Base-by-base conservation (phyloP, 2,329 filamentous ascomycete genomes). In the Onygenales sp. region DNA sequence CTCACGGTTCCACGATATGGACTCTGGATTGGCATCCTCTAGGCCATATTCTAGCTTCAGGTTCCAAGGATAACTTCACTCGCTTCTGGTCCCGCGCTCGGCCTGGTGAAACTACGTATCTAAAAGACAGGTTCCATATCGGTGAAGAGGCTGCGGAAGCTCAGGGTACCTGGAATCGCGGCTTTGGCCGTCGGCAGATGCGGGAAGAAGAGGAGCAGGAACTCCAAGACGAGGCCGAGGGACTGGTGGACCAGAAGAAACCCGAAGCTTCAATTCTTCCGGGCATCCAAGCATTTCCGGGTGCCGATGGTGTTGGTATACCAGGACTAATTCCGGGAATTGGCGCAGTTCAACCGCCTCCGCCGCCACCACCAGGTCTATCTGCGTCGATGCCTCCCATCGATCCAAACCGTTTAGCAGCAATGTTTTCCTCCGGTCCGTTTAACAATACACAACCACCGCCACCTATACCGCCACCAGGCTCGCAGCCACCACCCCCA, bases 1-100 rank as follows among this genome's bases (percentile, higher is more conserved):
- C 93, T 0, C 93, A 98, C 68, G 88, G 95, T 61, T 94, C 91
- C 67, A 89, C 90, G 14, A 93, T 98, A 59, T 98, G 93, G 93
- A 95, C 91, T 14, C 80, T 98, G 49, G 91, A 96, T 73, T 98
- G 93, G 91, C 93, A 98, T 67, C 93, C 93, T 0, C 78, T 97
- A 0, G 93, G 93, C 32, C 93, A 98, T 65, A 92, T 98, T 58
- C 80, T 98, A 6, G 91, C 91, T 0, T 95, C 92, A 2, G 93
- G 93, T 10, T 95, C 91, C 9, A 97, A 98, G 68, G 93, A 98
- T 68, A 86, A 93, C 42, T 91, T 95, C 57, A 97, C 93, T 2
- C 85, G 93, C 47, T 98, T 98, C 74, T 98, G 93, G 93, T 90
- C 91, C 3, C 85, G 93, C 42, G 83, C 89, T 13, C 79, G 93